Evolutionary conservation across 805 yeast species (phyloP).

Genomic region (Ogataea methanolica): DNA sequence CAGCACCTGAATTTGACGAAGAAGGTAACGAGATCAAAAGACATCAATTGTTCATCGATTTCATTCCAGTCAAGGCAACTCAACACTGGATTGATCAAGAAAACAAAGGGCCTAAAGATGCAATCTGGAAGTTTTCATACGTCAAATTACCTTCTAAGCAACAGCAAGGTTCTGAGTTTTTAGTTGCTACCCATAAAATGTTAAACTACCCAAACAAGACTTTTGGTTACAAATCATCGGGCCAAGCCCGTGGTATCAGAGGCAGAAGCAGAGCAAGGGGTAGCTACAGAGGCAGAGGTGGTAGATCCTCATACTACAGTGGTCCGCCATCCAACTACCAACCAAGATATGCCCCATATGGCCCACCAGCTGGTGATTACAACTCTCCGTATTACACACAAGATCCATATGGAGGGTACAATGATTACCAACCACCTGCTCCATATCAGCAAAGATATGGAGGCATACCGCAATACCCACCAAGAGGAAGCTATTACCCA

Average conservation of each 20-base stretch:
- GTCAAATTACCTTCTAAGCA: conserved; percentile 30
- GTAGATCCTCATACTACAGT: conserved; percentile 4
- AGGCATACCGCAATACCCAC: neutral
- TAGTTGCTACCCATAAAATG: conserved; percentile 30
- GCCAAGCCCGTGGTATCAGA: conserved; percentile 8
- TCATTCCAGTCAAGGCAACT: conserved; percentile 40
- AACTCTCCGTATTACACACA: conserved; percentile 1
- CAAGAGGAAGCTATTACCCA: conserved; percentile 3
- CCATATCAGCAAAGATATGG: conserved; percentile 5
- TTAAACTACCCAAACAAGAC: conserved; percentile 29
- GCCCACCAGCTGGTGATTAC: neutral
- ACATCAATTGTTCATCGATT: conserved; percentile 35
- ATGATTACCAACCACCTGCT: conserved; percentile 1
- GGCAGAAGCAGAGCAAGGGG: conserved; percentile 13
- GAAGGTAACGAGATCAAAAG: conserved; percentile 16
- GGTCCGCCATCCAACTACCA: neutral
- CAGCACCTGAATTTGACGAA: conserved; percentile 20
- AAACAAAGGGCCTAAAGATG: conserved; percentile 39
- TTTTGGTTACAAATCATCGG: conserved; percentile 31
- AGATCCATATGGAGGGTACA: neutral
- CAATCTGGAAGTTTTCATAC: conserved; percentile 41
- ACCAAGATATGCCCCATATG: neutral
- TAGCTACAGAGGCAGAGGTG: conserved; percentile 6
- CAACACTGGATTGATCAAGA: conserved; percentile 45
- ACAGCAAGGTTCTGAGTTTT: conserved; percentile 21